These are phyloP conservation scores for Diutina ranongensis DNA, from an alignment of 1,139 yeast species.

Conservation along the genomic window DNA sequence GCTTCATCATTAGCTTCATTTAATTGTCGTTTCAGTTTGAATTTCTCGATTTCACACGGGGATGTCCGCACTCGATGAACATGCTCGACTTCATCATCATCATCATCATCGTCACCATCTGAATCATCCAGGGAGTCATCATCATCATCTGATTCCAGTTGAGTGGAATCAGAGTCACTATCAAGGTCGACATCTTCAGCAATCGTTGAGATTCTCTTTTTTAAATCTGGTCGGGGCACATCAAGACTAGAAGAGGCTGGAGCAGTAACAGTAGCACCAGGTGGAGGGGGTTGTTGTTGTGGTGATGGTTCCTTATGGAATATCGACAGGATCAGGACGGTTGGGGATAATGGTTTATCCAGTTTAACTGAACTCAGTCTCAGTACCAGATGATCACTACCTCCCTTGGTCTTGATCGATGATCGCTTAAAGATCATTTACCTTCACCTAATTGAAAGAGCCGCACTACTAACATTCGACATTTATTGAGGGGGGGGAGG, in stretches of 20 bases:
- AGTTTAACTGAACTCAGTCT: not conserved
- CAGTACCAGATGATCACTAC: not conserved
- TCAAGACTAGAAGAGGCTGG: too few species aligned
- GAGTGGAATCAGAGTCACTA: not conserved
- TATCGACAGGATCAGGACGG: not conserved
- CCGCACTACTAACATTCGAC: too few species aligned
- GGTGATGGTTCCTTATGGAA: not conserved
- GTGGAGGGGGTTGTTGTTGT: too few species aligned
- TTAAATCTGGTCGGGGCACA: not conserved
- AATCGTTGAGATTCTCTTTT: not conserved
- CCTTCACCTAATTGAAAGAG: not conserved
- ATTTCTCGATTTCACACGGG: not conserved
- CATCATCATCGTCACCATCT: slow-evolving; percentile 7
- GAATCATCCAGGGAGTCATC: not conserved
- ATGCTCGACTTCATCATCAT: slow-evolving; percentile 14
- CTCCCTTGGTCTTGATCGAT: not conserved
- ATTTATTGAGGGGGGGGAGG: too few species aligned
- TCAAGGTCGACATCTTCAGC: not conserved
- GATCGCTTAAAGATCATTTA: not conserved
- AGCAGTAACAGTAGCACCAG: too few species aligned
- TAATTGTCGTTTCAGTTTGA: slow-evolving; percentile 10
- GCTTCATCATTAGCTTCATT: slow-evolving; percentile 24
- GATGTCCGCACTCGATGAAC: slow-evolving; percentile 17
- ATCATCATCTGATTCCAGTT: not conserved
- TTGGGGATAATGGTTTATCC: not conserved